Base-by-base conservation (phyloP, 139 green algal genomes). In the Eudorina sp. region DNA sequence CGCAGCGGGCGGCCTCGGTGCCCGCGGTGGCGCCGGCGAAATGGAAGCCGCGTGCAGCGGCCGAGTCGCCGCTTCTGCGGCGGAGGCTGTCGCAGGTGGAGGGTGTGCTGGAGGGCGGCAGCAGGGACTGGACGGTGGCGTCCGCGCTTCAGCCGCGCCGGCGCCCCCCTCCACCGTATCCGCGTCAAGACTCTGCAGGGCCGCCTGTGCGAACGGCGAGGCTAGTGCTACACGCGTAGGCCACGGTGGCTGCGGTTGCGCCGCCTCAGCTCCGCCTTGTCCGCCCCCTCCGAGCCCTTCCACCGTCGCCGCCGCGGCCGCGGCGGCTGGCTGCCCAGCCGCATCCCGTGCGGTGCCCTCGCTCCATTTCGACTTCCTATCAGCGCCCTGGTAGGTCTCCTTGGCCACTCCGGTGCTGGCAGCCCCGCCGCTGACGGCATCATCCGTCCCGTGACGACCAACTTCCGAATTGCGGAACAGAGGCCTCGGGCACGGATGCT, bases 181-280 rank as follows among this genome's bases (percentile, higher is more conserved):
- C 27, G 40, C 8, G 11, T 19, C 36, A 25, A 79, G 7, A 14
- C 2, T 34, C 4, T 83, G 76, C 51, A 83, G 23, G 8, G 51
- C 51, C 2, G 51, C 34, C 77, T 84, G 77, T 4, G 77, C 77
- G 38, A 84, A 84, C 4, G 77, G 77, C 23, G 77, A 84, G 6
- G 53, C 19, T 53, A 84, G 19, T 36, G 53, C 7, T 38, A 40
- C 9, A 18, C 34, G 31, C 27, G 19, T 13, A 27, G 53, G 53
- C 53, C 16, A 23, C 9, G 29, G 11, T 31, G 64, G 11, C 64
- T n/a, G 11, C 64, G 13, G 11, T 7, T 13, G n/a, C 16, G 58
- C 21, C 58, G 58, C 23, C 23, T 9, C 58, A 6, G 9, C 58
- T 21, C 58, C 58, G 58, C 58, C 58, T 27, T 21, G 9, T 46